phyloP scores from a whole-genome alignment of 495 filamentous ascomycete genomes.

The Daldinia grandis region DNA sequence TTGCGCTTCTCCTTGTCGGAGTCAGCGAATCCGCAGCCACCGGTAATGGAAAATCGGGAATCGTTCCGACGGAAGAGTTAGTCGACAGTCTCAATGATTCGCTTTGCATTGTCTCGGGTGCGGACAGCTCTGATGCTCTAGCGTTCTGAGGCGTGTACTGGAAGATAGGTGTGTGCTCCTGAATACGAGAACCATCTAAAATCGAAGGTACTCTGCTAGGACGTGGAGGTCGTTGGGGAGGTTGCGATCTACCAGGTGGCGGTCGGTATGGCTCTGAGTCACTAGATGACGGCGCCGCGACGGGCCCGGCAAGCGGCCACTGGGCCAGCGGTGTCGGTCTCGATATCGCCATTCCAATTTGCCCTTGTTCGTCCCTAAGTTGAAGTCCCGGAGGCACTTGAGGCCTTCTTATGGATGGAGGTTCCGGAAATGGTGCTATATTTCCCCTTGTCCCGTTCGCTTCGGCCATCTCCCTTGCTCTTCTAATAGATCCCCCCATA shows the following conservation, averaged over 20 bases:
- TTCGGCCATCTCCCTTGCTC: constrained; percentile 57
- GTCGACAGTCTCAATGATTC: constrained; percentile 60
- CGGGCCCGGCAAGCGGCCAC: constrained; percentile 62
- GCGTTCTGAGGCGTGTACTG: constrained; percentile 57
- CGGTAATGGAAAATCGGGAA: constrained; percentile 68
- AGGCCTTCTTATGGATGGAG: constrained; percentile 42
- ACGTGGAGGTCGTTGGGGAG: constrained; percentile 73
- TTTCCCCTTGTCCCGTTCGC: constrained; percentile 41
- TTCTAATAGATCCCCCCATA: constrained; percentile 54
- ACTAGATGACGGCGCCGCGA: constrained; percentile 49
- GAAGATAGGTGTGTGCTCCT: constrained; percentile 60
- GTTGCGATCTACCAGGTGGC: constrained; percentile 60
- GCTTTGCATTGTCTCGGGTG: constrained; percentile 53
- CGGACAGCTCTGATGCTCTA: constrained; percentile 42
- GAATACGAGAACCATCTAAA: constrained; percentile 58
- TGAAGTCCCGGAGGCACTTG: constrained; percentile 50
- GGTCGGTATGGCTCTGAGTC: constrained; percentile 57
- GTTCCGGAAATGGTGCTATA: constrained; percentile 33
- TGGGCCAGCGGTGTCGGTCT: constrained; percentile 61
- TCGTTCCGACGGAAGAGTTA: constrained; percentile 65
- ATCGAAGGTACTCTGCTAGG: constrained; percentile 67
- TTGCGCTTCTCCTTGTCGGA: constrained; percentile 62
- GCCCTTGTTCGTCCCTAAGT: constrained; percentile 53
- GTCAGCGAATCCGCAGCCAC: constrained; percentile 47
- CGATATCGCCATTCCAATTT: constrained; percentile 60